Percentiles rank a stretch among this genome's conserved stretches.
These are phyloP conservation scores for Termitomyces sp. DNA, from an alignment of 768 basidiomycete species.

Conservation along the genomic window DNA sequence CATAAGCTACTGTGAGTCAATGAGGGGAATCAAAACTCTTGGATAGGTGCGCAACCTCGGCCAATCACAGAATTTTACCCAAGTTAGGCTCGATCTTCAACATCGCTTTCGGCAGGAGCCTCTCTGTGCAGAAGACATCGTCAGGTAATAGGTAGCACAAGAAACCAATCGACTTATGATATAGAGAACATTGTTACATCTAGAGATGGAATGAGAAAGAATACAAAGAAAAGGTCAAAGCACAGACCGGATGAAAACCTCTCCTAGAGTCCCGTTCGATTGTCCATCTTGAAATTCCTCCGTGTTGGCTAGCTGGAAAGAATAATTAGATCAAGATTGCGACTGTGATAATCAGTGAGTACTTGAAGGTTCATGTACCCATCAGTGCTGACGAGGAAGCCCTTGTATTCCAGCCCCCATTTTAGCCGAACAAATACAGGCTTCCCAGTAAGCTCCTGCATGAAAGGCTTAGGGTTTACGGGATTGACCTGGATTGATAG, in stretches of 20 bases:
- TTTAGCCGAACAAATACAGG: constrained; percentile 92
- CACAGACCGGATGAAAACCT: constrained; percentile 94
- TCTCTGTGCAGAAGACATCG: constrained; percentile 55
- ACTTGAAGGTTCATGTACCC: constrained; percentile 99
- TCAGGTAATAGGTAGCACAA: constrained; percentile 16
- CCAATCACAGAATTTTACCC: neutral
- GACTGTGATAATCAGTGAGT: constrained; percentile 8
- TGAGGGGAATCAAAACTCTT: neutral
- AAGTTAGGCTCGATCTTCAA: neutral
- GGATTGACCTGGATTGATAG: constrained; percentile 64
- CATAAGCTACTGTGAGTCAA: neutral
- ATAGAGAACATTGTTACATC: constrained; percentile 95
- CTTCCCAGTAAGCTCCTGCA: constrained; percentile 98
- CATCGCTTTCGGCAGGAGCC: constrained; percentile 51
- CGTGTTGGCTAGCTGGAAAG: constrained; percentile 89
- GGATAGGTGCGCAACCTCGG: neutral
- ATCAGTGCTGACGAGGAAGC: constrained; percentile 97
- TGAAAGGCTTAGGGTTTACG: constrained; percentile 98
- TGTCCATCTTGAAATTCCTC: constrained; percentile 97
- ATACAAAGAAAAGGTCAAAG: neutral
- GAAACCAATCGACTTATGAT: constrained; percentile 66
- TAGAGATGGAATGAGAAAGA: constrained; percentile 25
- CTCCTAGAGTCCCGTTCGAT: constrained; percentile 94
- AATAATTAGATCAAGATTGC: neutral
- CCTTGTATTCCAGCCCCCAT: constrained; percentile 99